A percentile compares a stretch with the other conserved stretches of the same genome.
Conservation (phyloP, 495 filamentous ascomycete genomes). For the Hypoxylon cercidicola region DNA sequence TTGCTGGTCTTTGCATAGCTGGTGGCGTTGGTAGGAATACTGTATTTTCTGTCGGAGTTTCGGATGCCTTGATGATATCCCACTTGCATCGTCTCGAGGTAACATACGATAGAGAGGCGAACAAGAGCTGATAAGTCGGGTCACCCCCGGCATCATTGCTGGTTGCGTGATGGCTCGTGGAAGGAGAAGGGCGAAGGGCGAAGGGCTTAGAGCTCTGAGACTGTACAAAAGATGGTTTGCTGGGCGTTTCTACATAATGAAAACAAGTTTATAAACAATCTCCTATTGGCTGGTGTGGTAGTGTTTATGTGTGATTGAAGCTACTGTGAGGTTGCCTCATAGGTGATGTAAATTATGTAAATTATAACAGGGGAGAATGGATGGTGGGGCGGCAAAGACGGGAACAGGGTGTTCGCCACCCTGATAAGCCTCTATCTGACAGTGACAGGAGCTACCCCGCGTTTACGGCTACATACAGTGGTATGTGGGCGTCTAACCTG, state of each 20-base stretch:
- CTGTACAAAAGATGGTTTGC: conserved; percentile 18
- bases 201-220: conserved; percentile 4
- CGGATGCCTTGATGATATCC: conserved; percentile 35
- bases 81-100: conserved; percentile 23
- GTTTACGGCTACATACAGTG: conserved; percentile 4
- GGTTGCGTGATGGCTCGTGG: conserved; percentile 5
- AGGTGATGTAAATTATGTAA: not conserved
- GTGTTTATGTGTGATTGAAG: no score
- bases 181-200: conserved; percentile 9
- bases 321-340: not conserved
- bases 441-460: conserved; percentile 32
- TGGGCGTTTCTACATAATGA: no score
- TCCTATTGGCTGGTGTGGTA: no score
- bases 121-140: not conserved
- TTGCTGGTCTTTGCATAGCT: conserved; percentile 40
- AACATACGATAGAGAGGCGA: conserved; percentile 9
- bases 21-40: conserved; percentile 38
- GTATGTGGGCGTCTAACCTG: no score
- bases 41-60: conserved; percentile 31
- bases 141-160: no score
- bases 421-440: conserved; percentile 10
- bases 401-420: conserved; percentile 13
- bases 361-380: conserved; percentile 3
- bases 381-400: not conserved
- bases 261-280: no score